Percentiles rank a stretch among this genome's conserved stretches.
These are phyloP conservation scores for Aspergillus caelatus DNA, from an alignment of 2,329 filamentous ascomycete species.

Conservation along the genomic window DNA sequence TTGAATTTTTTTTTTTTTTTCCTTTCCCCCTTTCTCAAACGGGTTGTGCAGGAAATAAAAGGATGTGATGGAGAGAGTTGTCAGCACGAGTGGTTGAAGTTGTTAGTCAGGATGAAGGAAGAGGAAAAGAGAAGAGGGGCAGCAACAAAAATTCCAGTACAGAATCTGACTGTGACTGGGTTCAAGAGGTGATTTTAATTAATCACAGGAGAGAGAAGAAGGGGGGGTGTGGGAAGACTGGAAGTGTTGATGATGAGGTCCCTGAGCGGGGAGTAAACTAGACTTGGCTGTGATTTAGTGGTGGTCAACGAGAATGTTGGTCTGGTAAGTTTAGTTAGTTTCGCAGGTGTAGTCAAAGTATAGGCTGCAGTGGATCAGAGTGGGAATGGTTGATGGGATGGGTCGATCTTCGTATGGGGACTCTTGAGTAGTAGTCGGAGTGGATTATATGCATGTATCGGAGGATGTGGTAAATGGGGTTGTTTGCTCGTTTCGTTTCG, in stretches of 20 bases:
- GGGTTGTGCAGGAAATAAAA: background rate
- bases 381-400: slow-evolving; percentile 1
- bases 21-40: background rate
- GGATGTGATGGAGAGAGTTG: background rate
- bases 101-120: background rate
- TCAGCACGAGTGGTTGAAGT: background rate
- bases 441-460: slow-evolving; percentile 5
- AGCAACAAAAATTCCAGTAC: background rate
- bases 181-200: background rate
- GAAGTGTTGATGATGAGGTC: slow-evolving; percentile 7
- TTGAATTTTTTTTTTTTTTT: background rate
- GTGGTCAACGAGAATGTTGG: slow-evolving; percentile 4
- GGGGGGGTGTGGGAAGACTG: background rate
- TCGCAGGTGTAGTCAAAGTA: slow-evolving; percentile 1
- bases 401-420: slow-evolving; percentile 2
- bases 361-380: background rate
- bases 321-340: background rate
- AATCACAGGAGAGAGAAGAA: background rate
- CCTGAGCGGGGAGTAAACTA: slow-evolving; percentile 10
- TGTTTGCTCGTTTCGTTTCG: background rate
- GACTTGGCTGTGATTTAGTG: slow-evolving; percentile 17
- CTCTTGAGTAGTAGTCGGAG: background rate
- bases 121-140: slow-evolving; percentile 5
- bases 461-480: slow-evolving; percentile 1
- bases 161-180: background rate